phyloP scores from a whole-genome alignment of 768 basidiomycete species.

The Royoungia palumana region DNA sequence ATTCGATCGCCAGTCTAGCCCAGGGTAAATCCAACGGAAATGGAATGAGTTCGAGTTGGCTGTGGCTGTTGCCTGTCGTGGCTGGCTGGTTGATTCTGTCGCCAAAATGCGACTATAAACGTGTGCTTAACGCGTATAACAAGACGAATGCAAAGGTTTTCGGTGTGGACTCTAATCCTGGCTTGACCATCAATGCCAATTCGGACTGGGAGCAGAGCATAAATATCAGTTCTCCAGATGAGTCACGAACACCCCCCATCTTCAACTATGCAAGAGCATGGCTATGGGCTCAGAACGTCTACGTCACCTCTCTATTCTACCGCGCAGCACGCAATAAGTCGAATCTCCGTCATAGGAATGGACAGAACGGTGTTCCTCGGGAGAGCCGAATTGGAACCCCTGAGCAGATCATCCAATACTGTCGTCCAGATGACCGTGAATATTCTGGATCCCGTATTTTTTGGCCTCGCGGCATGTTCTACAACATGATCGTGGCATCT shows the following conservation, averaged over 20 bases:
- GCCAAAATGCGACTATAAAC: constrained; percentile 35
- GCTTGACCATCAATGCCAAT: constrained; percentile 13
- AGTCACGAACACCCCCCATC: constrained; percentile 22
- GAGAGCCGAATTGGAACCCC: constrained; percentile 17
- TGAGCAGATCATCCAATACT: constrained; percentile 20
- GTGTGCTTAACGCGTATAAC: constrained; percentile 22
- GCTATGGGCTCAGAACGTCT: constrained; percentile 19
- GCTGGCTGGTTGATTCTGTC: constrained; percentile 41
- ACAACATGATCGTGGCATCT: constrained; percentile 30
- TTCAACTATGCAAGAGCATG: constrained; percentile 25
- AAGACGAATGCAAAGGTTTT: constrained; percentile 11
- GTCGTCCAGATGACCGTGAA: constrained; percentile 5
- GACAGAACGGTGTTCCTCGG: constrained; percentile 1
- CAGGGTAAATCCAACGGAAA: constrained; percentile 33
- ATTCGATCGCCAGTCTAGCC: constrained; percentile 15
- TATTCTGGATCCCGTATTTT: not conserved
- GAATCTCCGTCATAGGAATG: not conserved
- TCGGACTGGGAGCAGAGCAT: not conserved
- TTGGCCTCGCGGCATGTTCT: constrained; percentile 22
- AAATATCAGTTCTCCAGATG: constrained; percentile 19
- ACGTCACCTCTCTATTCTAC: constrained; percentile 16
- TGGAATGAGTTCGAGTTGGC: constrained; percentile 40
- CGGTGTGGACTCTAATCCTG: not conserved
- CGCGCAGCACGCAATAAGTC: constrained; percentile 13
- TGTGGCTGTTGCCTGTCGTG: constrained; percentile 43